Base-by-base conservation (phyloP, 2,329 filamentous ascomycete species). In the Daldinia sp. region DNA sequence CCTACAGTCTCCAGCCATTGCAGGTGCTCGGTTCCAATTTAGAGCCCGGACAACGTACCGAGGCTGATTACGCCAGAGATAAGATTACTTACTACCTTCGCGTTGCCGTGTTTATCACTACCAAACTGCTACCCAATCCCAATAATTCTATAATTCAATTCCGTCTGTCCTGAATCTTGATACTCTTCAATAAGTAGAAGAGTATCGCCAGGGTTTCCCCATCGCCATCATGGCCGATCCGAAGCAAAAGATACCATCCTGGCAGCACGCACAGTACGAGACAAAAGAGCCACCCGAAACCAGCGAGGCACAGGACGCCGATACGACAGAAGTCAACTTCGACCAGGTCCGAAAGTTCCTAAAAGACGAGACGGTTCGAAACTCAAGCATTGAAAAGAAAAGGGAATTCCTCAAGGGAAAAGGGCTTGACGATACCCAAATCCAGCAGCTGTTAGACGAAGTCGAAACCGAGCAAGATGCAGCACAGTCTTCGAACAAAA, bases 281-380 rank as follows among this genome's bases (percentile, higher is more conserved):
- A n/a, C 23, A 41, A 56, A 66, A 33, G 59, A 70, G 58, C 54
- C 64, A 41, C 35, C 68, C 26, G 68, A 72, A 18, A 44, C 69
- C n/a, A 65, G 69, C 68, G 62, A 65, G 67, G 39, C 68, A 6
- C 42, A 63, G 58, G 73, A 79, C 44, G 74, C 78, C 66, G 60
- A 65, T 41, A 23, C 53, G 13, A 50, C 54, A 44, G 69, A 73
- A n/a, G 51, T 68, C 48, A 78, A 75, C 30, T 60, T 92, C 39
- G 88, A 93, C 15, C 88, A 93, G 76, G 93, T 94, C 30, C 85
- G 87, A 48, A 87, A 85, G 60, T 98, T 97, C 76, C 86, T 98
- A 3, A 84, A 92, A 57, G 91, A 97, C 67, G 89, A 92, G 6
- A 84, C 86, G 20, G 92, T 97, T 64, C 88, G 87, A 65, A 82